phyloP scores from a whole-genome alignment of 257 asterid genomes.

The Salvia rosmarinus region DNA sequence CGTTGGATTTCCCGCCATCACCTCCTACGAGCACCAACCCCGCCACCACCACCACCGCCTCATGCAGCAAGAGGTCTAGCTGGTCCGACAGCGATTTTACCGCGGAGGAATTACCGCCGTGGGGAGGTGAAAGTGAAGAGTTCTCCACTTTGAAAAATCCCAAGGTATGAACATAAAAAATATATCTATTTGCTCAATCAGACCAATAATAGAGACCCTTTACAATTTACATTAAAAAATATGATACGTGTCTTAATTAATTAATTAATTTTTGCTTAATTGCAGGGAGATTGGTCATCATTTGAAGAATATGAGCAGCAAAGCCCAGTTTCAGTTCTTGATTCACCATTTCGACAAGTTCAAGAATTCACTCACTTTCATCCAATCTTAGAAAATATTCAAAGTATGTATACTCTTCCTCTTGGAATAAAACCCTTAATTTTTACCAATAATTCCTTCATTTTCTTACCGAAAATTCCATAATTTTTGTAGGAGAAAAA shows the following conservation, averaged over 20 bases:
- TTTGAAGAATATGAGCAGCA: slow-evolving; percentile 63
- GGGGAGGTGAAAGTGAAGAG: slow-evolving; percentile 47
- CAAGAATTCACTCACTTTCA: slow-evolving; percentile 45
- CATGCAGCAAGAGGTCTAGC: slow-evolving; percentile 55
- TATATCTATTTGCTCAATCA: no score
- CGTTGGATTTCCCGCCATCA: slow-evolving; percentile 34
- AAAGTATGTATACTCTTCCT: slow-evolving; percentile 12
- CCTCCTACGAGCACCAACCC: slow-evolving; percentile 39
- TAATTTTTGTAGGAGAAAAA: slow-evolving; percentile 38
- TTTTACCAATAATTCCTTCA: not conserved
- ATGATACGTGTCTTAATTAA: no score
- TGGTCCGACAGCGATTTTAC: slow-evolving; percentile 76
- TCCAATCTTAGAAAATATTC: slow-evolving; percentile 32
- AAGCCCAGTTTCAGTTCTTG: slow-evolving; percentile 81
- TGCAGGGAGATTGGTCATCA: slow-evolving; percentile 45
- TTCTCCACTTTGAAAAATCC: slow-evolving; percentile 33
- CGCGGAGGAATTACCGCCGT: slow-evolving; percentile 54
- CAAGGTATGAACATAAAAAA: slow-evolving; percentile 39
- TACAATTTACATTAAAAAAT: no score
- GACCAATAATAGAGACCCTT: not conserved
- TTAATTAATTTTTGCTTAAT: not conserved
- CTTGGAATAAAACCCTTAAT: not conserved
- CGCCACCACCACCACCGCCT: slow-evolving; percentile 28
- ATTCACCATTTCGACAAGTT: slow-evolving; percentile 60
- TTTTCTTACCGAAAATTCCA: not conserved